Percentiles rank a stretch among this genome's conserved stretches.
Evolutionary conservation across 495 filamentous ascomycete species (phyloP).

Genomic region (Daldinia vernicosa): DNA sequence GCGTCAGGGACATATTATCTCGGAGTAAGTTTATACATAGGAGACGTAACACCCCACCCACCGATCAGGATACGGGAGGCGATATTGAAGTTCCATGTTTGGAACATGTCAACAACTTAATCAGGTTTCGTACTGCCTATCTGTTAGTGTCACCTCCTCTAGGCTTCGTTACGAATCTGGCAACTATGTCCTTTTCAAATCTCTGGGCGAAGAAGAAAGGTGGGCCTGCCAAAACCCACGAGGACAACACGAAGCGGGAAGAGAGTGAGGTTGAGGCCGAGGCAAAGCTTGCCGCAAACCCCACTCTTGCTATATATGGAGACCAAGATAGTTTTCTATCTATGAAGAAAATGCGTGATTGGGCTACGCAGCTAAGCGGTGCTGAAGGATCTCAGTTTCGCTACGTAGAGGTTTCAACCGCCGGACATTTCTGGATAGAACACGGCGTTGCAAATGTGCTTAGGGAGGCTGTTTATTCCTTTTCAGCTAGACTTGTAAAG

Average conservation of each 20-base stretch:
- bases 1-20: constrained; percentile 52
- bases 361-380: constrained; percentile 68
- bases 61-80: constrained; percentile 13
- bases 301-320: constrained; percentile 79
- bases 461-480: constrained; percentile 51
- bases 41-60: constrained; percentile 12
- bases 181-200: constrained; percentile 61
- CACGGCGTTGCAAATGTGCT: constrained; percentile 66
- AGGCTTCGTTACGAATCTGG: constrained; percentile 66
- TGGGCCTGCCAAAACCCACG: not conserved
- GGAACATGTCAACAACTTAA: constrained; percentile 37
- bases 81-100: constrained; percentile 35
- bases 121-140: constrained; percentile 63
- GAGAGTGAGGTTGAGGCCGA: constrained; percentile 52
- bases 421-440: constrained; percentile 88
- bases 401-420: constrained; percentile 68
- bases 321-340: constrained; percentile 81
- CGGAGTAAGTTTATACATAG: constrained; percentile 46
- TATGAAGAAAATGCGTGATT: constrained; percentile 70
- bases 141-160: constrained; percentile 84
- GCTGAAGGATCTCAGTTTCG: constrained; percentile 55
- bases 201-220: constrained; percentile 30
- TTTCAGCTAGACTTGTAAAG: constrained; percentile 2
- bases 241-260: constrained; percentile 34
- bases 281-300: constrained; percentile 63